Conservation (phyloP, 2,329 filamentous ascomycete genomes). For the Rhynchosporium secalis region DNA sequence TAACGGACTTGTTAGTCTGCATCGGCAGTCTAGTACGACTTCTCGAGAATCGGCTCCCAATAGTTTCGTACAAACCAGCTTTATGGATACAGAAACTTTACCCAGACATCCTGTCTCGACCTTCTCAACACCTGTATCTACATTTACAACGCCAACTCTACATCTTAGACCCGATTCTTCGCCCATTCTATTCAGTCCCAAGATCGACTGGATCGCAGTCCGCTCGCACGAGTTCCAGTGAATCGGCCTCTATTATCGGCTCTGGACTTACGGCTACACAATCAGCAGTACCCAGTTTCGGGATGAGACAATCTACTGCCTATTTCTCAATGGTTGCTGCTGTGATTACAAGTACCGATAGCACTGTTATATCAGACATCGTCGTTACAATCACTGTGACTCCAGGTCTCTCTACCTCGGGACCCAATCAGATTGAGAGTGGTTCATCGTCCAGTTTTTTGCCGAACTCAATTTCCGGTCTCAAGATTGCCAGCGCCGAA, state of each 20-base stretch:
- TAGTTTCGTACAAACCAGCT: not conserved
- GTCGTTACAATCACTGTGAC: not conserved
- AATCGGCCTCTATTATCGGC: too few relatives aligned
- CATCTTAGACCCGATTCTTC: not conserved
- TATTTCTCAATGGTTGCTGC: not conserved
- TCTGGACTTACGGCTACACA: not conserved
- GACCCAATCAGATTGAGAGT: too few relatives aligned
- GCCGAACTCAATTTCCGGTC: not conserved
- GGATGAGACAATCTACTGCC: not conserved
- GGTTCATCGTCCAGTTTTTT: too few relatives aligned
- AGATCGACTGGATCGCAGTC: not conserved
- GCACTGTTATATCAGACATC: not conserved
- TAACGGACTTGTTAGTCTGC: not conserved
- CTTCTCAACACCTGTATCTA: not conserved
- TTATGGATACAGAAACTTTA: not conserved
- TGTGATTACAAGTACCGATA: not conserved
- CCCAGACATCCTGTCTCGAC: not conserved
- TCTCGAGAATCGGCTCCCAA: not conserved
- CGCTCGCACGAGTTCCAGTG: not conserved
- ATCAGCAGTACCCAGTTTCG: not conserved
- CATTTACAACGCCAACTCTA: not conserved
- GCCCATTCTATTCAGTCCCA: not conserved
- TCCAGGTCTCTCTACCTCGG: not conserved
- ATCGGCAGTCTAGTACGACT: not conserved
- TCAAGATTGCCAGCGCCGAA: not conserved